phyloP scores from a whole-genome alignment of 2,329 filamentous ascomycete species.

The Proliferodiscus dingleyae region DNA sequence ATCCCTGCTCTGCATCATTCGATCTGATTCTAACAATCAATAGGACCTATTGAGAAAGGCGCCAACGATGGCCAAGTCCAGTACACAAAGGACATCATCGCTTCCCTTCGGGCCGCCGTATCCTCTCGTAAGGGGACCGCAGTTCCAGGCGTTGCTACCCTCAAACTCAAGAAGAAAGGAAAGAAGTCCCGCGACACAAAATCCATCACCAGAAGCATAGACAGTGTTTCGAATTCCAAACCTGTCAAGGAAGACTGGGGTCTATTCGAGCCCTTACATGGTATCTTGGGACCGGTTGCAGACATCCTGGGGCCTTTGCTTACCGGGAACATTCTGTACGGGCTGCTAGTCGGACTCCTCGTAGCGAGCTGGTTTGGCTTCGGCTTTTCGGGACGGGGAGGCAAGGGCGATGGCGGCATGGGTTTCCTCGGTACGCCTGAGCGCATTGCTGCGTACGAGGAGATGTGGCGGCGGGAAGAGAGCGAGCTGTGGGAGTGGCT shows the following conservation, averaged over 20 bases:
- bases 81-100: slow-evolving; percentile 77
- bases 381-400: slow-evolving; percentile 38
- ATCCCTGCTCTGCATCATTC: background rate
- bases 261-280: slow-evolving; percentile 70
- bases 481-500: slow-evolving; percentile 34
- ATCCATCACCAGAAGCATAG: slow-evolving; percentile 36
- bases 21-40: slow-evolving; percentile 3
- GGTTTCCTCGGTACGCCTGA: slow-evolving; percentile 48
- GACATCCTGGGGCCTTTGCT: slow-evolving; percentile 68
- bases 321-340: slow-evolving; percentile 72
- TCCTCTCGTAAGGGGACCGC: too few species aligned
- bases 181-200: slow-evolving; percentile 41
- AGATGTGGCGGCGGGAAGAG: slow-evolving; percentile 56
- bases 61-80: slow-evolving; percentile 82
- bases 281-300: slow-evolving; percentile 62
- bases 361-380: slow-evolving; percentile 71
- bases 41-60: slow-evolving; percentile 93
- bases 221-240: slow-evolving; percentile 30
- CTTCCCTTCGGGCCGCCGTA: slow-evolving; percentile 56
- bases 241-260: slow-evolving; percentile 61
- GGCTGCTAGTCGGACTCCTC: slow-evolving; percentile 67
- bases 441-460: slow-evolving; percentile 78
- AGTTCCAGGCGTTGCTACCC: too few species aligned
- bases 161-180: slow-evolving; percentile 51
- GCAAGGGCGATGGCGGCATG: slow-evolving; percentile 36